Percentiles rank a stretch among this genome's conserved stretches.
These are phyloP conservation scores for Chalciporus piperatus DNA, from an alignment of 768 basidiomycete genomes.

Conservation along the genomic window DNA sequence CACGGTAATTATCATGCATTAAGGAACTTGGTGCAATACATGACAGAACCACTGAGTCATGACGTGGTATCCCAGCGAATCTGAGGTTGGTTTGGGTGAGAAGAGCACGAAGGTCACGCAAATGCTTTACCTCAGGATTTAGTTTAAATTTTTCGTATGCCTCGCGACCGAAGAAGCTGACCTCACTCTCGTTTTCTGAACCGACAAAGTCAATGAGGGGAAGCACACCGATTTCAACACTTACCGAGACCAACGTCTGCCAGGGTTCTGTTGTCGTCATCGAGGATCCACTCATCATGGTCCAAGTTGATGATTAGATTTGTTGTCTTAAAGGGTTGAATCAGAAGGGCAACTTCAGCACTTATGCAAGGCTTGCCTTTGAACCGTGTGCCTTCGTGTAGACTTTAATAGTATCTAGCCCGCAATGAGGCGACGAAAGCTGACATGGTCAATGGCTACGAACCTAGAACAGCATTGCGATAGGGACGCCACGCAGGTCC, in stretches of 20 bases:
- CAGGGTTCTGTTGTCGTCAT: constrained; percentile 64
- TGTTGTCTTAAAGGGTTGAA: constrained; percentile 59
- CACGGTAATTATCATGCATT: constrained; percentile 29
- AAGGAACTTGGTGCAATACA: constrained; percentile 6
- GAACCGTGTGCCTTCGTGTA: constrained; percentile 94
- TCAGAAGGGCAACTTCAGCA: neutral
- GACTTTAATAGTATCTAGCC: constrained; percentile 85
- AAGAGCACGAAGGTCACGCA: neutral
- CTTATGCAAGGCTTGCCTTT: constrained; percentile 55
- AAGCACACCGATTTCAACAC: constrained; percentile 24
- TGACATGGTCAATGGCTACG: neutral
- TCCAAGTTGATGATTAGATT: constrained; percentile 98
- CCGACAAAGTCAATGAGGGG: neutral
- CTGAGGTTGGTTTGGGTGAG: constrained; percentile 8
- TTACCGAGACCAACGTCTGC: constrained; percentile 73
- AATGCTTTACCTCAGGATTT: constrained; percentile 67
- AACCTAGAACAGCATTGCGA: constrained; percentile 67
- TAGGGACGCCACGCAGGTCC: constrained; percentile 89
- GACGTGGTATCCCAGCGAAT: constrained; percentile 27
- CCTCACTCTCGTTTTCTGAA: constrained; percentile 92
- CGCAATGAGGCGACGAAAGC: constrained; percentile 1
- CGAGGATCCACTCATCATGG: constrained; percentile 89
- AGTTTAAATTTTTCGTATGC: constrained; percentile 79
- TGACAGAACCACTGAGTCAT: constrained; percentile 1
- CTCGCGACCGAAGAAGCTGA: constrained; percentile 83